Evolutionary conservation across 257 asterid species (phyloP), one percentile per base, ranked within the genome.

Genomic region (Ophiorrhiza pumila): DNA sequence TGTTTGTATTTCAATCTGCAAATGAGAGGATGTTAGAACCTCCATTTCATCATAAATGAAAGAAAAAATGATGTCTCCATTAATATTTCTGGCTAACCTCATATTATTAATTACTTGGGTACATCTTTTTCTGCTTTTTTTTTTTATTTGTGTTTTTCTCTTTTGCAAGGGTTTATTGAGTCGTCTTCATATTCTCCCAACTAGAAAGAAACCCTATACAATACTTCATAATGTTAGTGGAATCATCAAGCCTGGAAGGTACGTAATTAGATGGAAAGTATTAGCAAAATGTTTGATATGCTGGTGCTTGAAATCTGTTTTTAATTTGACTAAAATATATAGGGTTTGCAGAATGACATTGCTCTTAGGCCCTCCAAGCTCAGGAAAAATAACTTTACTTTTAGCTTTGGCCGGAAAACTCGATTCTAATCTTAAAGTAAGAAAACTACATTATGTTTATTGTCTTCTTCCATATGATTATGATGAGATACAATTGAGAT

Each of bases 231-330:
- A 89, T 65, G 80, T 89, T 64, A 87, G 88, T 72, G 96, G 97
- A 60, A 88, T 86, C 80, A 84, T 93, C 80, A 89, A 88, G 79
- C 97, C 96, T 17, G 95, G 96, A 83, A 91, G 97, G 96, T 90
- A 71, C n/a, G n/a, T n/a, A n/a, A n/a, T n/a, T n/a, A 77, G 76
- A 27, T 17, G 3, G 5, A 25, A 17, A 50, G 3, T 50, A 10
- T 1, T 50, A 50, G 57, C 17, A 23, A 64, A 37, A n/a, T n/a
- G n/a, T 64, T 4, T 34, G 13, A 15, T 23, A 7, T 52, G 5
- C 10, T 22, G 18, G 35, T 35, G 9, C 25, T 13, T 37, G n/a
- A n/a, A n/a, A n/a, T n/a, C n/a, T n/a, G n/a, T n/a, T n/a, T n/a
- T n/a, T n/a, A n/a, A n/a, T n/a, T n/a, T n/a, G n/a, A n/a, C n/a